phyloP scores from a whole-genome alignment of 2,329 filamentous ascomycete genomes.

The Phaeosphaeriaceae sp. region DNA sequence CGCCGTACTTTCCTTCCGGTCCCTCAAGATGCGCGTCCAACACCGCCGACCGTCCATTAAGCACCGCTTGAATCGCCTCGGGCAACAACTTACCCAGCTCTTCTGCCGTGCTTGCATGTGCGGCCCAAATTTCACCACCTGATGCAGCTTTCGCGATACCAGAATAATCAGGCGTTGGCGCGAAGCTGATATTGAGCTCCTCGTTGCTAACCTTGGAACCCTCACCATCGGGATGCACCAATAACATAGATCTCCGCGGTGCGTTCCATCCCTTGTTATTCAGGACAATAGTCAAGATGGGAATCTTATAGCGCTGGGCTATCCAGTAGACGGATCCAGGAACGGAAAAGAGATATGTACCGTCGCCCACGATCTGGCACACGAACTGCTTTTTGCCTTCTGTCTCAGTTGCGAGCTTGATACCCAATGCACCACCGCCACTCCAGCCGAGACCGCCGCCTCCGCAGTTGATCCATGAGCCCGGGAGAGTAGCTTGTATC shows the following conservation, averaged over 20 bases:
- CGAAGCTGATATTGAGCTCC: conserved; percentile 71
- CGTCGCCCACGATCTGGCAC: conserved; percentile 67
- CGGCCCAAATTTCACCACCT: conserved; percentile 68
- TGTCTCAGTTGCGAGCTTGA: conserved; percentile 72
- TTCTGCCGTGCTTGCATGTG: conserved; percentile 62
- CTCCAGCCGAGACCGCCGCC: conserved; percentile 83
- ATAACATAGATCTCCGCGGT: conserved; percentile 64
- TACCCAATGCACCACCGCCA: conserved; percentile 75
- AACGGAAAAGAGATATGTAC: conserved; percentile 71
- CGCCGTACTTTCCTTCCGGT: conserved; percentile 61
- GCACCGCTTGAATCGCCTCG: conserved; percentile 66
- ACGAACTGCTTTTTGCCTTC: conserved; percentile 51
- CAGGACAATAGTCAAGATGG: conserved; percentile 70
- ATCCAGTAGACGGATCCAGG: conserved; percentile 75
- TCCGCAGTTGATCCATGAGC: conserved; percentile 81
- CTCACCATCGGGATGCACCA: conserved; percentile 70
- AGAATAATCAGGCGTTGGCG: conserved; percentile 70
- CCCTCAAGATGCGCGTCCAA: conserved; percentile 67
- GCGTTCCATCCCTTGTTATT: conserved; percentile 78
- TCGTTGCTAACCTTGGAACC: conserved; percentile 68
- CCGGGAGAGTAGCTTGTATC: conserved; percentile 70
- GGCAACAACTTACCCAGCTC: conserved; percentile 63
- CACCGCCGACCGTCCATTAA: conserved; percentile 65
- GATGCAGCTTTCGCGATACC: conserved; percentile 72
- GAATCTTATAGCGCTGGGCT: conserved; percentile 69